Percentiles rank a stretch among this genome's conserved stretches.
These are phyloP conservation scores for Marasmius oreades DNA, from an alignment of 1,284 basidiomycete genomes.

Conservation along the genomic window DNA sequence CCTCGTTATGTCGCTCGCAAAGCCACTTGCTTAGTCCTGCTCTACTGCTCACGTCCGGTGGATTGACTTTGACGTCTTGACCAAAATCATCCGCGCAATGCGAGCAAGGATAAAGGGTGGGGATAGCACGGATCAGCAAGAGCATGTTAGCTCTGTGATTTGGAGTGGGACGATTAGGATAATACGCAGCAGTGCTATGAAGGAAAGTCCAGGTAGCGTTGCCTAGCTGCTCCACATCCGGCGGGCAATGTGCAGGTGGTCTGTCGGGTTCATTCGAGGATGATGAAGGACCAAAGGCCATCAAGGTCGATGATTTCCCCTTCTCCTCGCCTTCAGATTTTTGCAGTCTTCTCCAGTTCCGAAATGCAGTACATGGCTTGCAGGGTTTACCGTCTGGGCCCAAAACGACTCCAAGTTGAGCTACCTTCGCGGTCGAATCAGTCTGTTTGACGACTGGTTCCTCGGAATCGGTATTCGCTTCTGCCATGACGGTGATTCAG, in stretches of 20 bases:
- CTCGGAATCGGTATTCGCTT: no score
- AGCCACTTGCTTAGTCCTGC: conserved; percentile 78
- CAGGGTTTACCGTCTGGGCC: conserved; percentile 93
- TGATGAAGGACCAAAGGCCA: conserved; percentile 30
- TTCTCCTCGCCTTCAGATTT: conserved; percentile 15
- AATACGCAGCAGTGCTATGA: conserved; percentile 91
- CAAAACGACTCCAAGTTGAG: conserved; percentile 75
- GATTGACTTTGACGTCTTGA: conserved; percentile 57
- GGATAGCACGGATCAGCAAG: conserved; percentile 70
- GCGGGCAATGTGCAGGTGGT: conserved; percentile 73
- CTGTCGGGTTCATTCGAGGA: conserved; percentile 25
- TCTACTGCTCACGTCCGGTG: conserved; percentile 74
- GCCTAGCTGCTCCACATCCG: conserved; percentile 84
- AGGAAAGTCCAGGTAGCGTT: conserved; percentile 95
- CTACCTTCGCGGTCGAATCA: background rate
- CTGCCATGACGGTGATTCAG: no score
- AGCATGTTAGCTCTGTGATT: conserved; percentile 80
- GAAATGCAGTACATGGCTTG: conserved; percentile 84
- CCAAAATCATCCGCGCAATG: conserved; percentile 83
- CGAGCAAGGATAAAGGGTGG: conserved; percentile 82
- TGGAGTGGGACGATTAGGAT: conserved; percentile 74
- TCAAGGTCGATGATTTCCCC: conserved; percentile 28
- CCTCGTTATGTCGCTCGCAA: conserved; percentile 88
- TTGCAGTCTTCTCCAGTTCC: conserved; percentile 55
- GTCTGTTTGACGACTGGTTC: no score